Evolutionary conservation across 371 early-diverging fungal genomes (phyloP), one percentile per base, ranked within the genome.

Genomic region (Dichotomocladium elegans): DNA sequence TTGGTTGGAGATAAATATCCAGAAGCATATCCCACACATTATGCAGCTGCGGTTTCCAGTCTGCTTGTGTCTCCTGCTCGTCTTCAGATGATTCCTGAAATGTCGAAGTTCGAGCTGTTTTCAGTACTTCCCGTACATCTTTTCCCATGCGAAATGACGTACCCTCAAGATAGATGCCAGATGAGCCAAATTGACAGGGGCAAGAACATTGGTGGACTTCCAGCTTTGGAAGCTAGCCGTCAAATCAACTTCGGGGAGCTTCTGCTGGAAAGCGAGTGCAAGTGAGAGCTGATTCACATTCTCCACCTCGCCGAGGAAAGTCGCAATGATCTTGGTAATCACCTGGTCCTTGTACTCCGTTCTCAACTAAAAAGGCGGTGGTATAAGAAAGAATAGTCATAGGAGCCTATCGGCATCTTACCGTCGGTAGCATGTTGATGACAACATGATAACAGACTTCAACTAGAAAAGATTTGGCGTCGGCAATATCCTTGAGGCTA

Each of bases 1-100:
- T n/a, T 9, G 56, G 35, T 28, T 51, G 51, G 34, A 81, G 80
- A 61, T 87, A 87, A 33, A 73, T 58, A 24, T 72, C 73, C 42
- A 89, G 74, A 33, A 87, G 63, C 41, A 80, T 77, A 55, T 83
- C 80, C 91, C 93, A 94, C 24, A 89, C 86, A 4, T 87, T 82
- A 61, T 92, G 94, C 33, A 92, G 72, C 56, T 87, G 84, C 34
- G 90, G 89, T 34, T 78, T 80, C 87, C 88, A 87, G 59, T 72
- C 82, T 4, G 81, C 71, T 41, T 74, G 72, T 31, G 74, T 62
- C 33, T 70, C 70, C 41, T 79, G 66, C 47, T 79, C 68, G n/a
- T 62, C 63, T 12, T 48, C 31, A 19, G 56, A 42, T 15, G 49
- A 28, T 15, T 48, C 67, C 19, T 49, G 30, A 19, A 29, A 30